phyloP scores from a whole-genome alignment of 306 rosid species.

The Medicago ruthenica region DNA sequence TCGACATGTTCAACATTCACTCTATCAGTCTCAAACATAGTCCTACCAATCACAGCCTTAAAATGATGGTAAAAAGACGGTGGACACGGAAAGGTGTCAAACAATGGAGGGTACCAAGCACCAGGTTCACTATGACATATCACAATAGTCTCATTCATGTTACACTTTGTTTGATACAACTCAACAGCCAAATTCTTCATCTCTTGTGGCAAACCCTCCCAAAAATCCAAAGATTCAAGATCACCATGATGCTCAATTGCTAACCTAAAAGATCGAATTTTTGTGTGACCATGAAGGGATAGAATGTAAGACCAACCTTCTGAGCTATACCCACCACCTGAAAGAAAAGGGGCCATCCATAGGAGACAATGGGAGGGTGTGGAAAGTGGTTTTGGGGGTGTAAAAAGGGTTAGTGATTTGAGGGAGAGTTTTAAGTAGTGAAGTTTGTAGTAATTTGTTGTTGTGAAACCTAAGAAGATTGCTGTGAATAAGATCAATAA shows the following conservation, averaged over 20 bases:
- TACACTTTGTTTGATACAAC: constrained; percentile 60
- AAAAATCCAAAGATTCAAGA: constrained; percentile 66
- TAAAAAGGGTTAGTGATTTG: constrained; percentile 39
- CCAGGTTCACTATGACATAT: constrained; percentile 91
- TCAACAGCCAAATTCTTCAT: constrained; percentile 57
- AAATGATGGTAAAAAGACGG: constrained; percentile 62
- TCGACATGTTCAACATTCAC: constrained; percentile 62
- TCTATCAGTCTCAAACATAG: constrained; percentile 86
- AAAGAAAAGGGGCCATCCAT: constrained; percentile 93
- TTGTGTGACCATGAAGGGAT: constrained; percentile 55
- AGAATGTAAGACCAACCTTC: constrained; percentile 84
- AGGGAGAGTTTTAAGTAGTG: constrained; percentile 49
- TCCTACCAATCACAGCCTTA: constrained; percentile 80
- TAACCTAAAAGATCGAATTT: constrained; percentile 55
- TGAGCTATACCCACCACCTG: constrained; percentile 91
- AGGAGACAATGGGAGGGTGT: constrained; percentile 57
- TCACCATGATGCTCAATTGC: constrained; percentile 84
- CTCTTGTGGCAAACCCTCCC: constrained; percentile 71
- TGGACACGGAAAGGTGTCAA: constrained; percentile 77
- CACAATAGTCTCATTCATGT: constrained; percentile 70
- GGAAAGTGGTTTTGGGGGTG: constrained; percentile 44
- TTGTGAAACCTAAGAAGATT: constrained; percentile 55
- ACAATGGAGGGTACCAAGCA: constrained; percentile 88
- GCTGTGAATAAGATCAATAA: constrained; percentile 61
- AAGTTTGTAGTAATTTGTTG: constrained; percentile 50